These are phyloP conservation scores for Hypericum androsaemum DNA, from an alignment of 345 rosid species.

Conservation along the genomic window DNA sequence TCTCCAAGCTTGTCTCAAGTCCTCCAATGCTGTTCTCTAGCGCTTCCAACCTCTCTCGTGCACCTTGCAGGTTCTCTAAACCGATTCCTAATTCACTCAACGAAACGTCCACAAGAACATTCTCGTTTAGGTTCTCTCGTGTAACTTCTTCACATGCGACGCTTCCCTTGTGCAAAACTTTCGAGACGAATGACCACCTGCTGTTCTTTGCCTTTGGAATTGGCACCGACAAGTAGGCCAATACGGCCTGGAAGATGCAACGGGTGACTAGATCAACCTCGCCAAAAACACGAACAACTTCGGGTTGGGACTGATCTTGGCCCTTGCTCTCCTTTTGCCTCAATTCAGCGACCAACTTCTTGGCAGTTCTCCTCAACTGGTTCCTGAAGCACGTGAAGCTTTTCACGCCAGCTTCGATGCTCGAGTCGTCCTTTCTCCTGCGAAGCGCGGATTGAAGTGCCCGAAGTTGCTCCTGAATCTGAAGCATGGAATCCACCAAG, in stretches of 20 bases:
- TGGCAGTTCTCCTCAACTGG: conserved; percentile 46
- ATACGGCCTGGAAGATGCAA: conserved; percentile 35
- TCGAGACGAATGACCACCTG: conserved; percentile 44
- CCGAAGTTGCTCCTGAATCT: conserved; percentile 40
- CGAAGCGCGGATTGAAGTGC: conserved; percentile 50
- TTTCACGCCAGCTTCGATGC: conserved; percentile 16
- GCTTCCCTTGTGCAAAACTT: conserved; percentile 28
- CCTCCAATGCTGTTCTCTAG: conserved; percentile 35
- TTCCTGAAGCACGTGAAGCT: conserved; percentile 34
- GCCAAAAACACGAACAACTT: conserved; percentile 33
- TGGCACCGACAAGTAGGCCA: conserved; percentile 32
- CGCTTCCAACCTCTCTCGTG: conserved; percentile 30
- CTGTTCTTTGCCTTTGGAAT: conserved; percentile 23
- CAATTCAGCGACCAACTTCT: conserved; percentile 27
- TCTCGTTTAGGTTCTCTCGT: conserved; percentile 27
- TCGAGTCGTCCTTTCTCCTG: conserved; percentile 37
- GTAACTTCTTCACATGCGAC: conserved; percentile 25
- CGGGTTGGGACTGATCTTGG: conserved; percentile 29
- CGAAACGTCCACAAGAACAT: conserved; percentile 32
- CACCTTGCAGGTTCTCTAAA: conserved; percentile 21
- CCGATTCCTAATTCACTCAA: conserved; percentile 1
- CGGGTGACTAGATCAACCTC: conserved; percentile 28
- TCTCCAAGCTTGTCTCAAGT: conserved; percentile 45
- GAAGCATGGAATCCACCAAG: conserved; percentile 40
- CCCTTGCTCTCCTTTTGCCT: conserved; percentile 41